Conservation (phyloP, 1,139 yeast species). For the Pichia sp. region DNA sequence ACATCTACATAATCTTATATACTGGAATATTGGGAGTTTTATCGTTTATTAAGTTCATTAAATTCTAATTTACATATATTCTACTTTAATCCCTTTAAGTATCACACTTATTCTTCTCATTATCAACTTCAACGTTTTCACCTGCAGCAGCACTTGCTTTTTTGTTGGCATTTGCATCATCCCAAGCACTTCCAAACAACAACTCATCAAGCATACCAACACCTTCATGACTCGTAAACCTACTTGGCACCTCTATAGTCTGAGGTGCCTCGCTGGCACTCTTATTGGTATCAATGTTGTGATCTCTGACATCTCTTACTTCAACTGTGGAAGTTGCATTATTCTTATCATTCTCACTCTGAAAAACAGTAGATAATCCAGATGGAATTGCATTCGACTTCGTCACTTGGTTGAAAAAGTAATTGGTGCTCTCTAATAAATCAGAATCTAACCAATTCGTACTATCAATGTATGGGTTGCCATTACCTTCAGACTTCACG, state of each 20-base stretch:
- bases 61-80: no score
- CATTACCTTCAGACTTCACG: background rate
- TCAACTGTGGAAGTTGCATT: constrained; percentile 11
- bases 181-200: constrained; percentile 13
- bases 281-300: no score
- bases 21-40: no score
- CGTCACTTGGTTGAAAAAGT: constrained; percentile 16
- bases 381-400: constrained; percentile 22
- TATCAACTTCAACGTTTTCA: no score
- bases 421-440: constrained; percentile 10
- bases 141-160: no score
- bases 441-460: no score
- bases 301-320: no score
- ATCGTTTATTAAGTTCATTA: no score
- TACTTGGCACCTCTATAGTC: constrained; percentile 4
- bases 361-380: constrained; percentile 25
- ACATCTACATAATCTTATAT: no score
- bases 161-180: constrained; percentile 1
- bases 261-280: no score
- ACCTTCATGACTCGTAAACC: constrained; percentile 8
- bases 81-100: no score
- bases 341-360: constrained; percentile 18
- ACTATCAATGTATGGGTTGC: constrained; percentile 1
- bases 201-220: constrained; percentile 12
- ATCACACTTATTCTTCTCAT: no score